phyloP scores from a whole-genome alignment of 1,284 basidiomycete species.

The Neonothopanus nambi region DNA sequence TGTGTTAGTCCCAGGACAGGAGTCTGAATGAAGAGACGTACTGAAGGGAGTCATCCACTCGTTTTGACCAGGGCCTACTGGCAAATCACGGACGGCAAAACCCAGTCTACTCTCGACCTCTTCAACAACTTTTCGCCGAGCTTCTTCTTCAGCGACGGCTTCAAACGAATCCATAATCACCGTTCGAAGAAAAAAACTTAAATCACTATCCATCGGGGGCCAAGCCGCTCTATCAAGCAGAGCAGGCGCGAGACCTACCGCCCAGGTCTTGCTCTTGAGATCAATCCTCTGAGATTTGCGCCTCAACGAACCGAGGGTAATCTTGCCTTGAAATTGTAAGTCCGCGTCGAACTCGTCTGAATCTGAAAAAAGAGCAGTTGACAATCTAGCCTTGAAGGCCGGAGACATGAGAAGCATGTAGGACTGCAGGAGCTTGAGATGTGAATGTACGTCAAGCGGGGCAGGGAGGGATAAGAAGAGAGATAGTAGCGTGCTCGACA shows the following conservation, averaged over 20 bases:
- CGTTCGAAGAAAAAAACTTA: conserved; percentile 77
- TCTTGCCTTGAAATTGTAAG: conserved; percentile 31
- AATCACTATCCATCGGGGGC: conserved; percentile 83
- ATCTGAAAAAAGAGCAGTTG: conserved; percentile 70
- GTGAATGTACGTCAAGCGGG: conserved; percentile 57
- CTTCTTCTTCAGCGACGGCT: conserved; percentile 21
- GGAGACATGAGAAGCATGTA: conserved; percentile 68
- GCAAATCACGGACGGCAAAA: conserved; percentile 77
- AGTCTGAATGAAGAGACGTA: conserved; percentile 37
- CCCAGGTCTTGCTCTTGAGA: conserved; percentile 43
- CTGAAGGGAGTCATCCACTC: conserved; percentile 79
- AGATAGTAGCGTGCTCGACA: conserved; percentile 62
- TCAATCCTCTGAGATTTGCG: conserved; percentile 28
- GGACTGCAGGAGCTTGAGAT: conserved; percentile 66
- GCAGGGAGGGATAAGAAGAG: conserved; percentile 58
- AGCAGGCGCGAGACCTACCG: conserved; percentile 72
- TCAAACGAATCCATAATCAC: conserved; percentile 76
- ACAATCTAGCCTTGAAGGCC: conserved; percentile 63
- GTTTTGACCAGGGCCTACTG: conserved; percentile 59
- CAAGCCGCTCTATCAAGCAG: conserved; percentile 72
- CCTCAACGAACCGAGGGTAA: conserved; percentile 36
- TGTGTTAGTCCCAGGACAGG: background rate
- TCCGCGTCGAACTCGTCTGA: conserved; percentile 47
- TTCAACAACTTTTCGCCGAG: conserved; percentile 40
- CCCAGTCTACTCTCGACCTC: conserved; percentile 80